Evolutionary conservation across 306 rosid species (phyloP).

Genomic region (Cicer judaicum): DNA sequence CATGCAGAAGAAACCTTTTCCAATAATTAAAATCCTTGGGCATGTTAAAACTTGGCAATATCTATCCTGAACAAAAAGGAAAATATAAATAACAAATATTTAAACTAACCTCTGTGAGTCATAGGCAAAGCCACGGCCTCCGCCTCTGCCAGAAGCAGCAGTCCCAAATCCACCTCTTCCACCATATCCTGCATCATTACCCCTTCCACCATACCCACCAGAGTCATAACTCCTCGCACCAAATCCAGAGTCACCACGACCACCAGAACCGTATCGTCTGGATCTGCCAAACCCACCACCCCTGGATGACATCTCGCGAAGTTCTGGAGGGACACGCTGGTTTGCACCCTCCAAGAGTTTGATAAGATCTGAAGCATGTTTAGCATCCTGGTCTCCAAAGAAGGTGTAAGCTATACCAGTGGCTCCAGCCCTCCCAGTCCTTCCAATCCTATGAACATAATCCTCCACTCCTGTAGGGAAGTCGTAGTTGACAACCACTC

Average conservation of each 20-base stretch:
- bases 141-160: slow-evolving; percentile 63
- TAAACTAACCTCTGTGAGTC: slow-evolving; percentile 68
- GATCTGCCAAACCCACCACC: slow-evolving; percentile 89
- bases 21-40: not conserved
- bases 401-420: slow-evolving; percentile 93
- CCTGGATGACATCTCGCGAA: slow-evolving; percentile 81
- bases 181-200: slow-evolving; percentile 51
- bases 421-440: slow-evolving; percentile 99
- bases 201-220: slow-evolving; percentile 66
- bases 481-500: slow-evolving; percentile 96
- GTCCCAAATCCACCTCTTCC: slow-evolving; percentile 67
- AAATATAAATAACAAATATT: not conserved
- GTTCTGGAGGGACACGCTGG: slow-evolving; percentile 83
- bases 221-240: slow-evolving; percentile 42
- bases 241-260: slow-evolving; percentile 62
- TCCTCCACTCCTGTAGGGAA: slow-evolving; percentile 99
- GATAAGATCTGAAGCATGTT: slow-evolving; percentile 87
- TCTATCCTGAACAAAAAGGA: not conserved
- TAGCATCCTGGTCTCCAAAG: slow-evolving; percentile 94
- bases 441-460: slow-evolving; percentile 99
- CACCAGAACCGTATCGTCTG: slow-evolving; percentile 85
- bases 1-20: not conserved
- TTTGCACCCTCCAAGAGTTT: slow-evolving; percentile 97
- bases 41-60: not conserved
- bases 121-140: slow-evolving; percentile 65